phyloP scores from a whole-genome alignment of 345 rosid genomes.

The Euclidium syriacum region DNA sequence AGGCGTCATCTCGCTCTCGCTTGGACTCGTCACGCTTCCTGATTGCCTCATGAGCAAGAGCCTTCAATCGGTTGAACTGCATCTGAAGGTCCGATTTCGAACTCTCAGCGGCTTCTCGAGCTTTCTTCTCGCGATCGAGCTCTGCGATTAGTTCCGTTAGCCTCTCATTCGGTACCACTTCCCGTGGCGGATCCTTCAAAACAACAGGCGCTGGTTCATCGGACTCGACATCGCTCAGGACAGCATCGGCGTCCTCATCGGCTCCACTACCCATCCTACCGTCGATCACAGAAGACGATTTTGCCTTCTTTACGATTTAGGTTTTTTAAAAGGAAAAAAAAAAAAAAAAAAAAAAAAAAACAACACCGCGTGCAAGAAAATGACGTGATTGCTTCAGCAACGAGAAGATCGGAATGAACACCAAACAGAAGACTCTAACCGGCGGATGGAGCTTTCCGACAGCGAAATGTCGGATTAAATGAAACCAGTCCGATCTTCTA shows the following conservation, averaged over 20 bases:
- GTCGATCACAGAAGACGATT: background rate
- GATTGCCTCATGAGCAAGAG: conserved; percentile 77
- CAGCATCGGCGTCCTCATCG: conserved; percentile 65
- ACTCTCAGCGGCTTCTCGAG: conserved; percentile 71
- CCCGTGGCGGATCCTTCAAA: conserved; percentile 35
- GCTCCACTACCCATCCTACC: conserved; percentile 40
- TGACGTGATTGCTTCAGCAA: conserved; percentile 2
- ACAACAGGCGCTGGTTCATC: conserved; percentile 59
- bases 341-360: no score
- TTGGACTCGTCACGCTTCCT: conserved; percentile 72
- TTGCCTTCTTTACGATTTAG: conserved; percentile 8
- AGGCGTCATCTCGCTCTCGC: conserved; percentile 73
- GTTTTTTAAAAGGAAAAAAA: background rate
- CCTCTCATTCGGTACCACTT: conserved; percentile 44
- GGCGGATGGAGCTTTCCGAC: no score
- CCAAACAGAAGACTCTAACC: no score
- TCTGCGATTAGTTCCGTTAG: conserved; percentile 61
- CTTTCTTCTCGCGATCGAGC: conserved; percentile 87
- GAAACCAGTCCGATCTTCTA: background rate
- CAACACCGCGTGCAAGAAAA: conserved; percentile 9
- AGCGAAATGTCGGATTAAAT: background rate
- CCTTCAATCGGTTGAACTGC: conserved; percentile 62
- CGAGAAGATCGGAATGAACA: no score
- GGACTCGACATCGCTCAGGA: conserved; percentile 86
- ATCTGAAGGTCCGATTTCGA: conserved; percentile 66